Conservation (phyloP, 176 grass and related monocot genomes). For the Chrysopogon serrulatus region DNA sequence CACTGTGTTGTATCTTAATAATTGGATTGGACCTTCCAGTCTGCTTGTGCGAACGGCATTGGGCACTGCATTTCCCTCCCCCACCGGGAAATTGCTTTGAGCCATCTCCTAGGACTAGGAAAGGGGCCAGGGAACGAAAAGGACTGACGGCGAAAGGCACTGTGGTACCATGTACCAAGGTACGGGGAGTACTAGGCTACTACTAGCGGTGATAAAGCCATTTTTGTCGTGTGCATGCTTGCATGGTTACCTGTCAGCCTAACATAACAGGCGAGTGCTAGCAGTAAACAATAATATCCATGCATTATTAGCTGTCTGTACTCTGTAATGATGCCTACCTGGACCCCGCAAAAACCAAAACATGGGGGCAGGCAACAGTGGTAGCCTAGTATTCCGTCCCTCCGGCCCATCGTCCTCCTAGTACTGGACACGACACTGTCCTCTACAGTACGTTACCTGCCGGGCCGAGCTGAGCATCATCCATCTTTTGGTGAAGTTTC, state of each 20-base stretch:
- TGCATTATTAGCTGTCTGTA: constrained; percentile 1
- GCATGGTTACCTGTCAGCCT: not conserved
- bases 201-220: not conserved
- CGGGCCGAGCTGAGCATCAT: not conserved
- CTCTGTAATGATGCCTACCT: constrained; percentile 31
- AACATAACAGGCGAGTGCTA: not conserved
- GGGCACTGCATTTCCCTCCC: no score
- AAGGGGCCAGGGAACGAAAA: not conserved
- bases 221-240: not conserved
- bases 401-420: no score
- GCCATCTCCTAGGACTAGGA: not conserved
- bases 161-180: no score
- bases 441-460: no score
- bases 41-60: no score
- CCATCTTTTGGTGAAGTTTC: constrained; percentile 33
- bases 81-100: no score
- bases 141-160: not conserved
- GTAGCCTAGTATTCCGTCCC: constrained; percentile 1
- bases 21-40: no score
- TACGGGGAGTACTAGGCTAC: not conserved
- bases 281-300: not conserved
- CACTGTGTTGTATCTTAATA: no score
- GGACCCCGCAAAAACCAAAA: not conserved
- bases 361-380: not conserved
- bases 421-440: not conserved